Conservation (phyloP, 352 stramenopile genomes). For the Phytophthora pinifolia region DNA sequence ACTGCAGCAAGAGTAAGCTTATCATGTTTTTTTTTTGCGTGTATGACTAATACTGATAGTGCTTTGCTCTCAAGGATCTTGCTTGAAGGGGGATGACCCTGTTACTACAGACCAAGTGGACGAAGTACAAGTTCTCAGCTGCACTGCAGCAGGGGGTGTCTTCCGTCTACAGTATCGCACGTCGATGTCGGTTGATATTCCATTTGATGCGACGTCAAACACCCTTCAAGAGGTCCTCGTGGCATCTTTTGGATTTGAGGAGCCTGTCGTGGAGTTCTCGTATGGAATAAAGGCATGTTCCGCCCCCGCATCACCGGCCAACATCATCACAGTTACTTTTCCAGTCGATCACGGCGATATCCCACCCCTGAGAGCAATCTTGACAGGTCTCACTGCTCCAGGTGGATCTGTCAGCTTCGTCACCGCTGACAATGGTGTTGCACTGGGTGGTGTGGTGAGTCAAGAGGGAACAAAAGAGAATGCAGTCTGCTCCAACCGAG, state of each 20-base stretch:
- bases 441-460: constrained; percentile 39
- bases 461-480: constrained; percentile 90
- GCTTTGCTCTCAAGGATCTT: constrained; percentile 52
- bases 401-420: constrained; percentile 24
- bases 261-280: constrained; percentile 49
- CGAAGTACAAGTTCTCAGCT: constrained; percentile 80
- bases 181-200: constrained; percentile 48
- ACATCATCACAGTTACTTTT: constrained; percentile 65
- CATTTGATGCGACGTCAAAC: constrained; percentile 41
- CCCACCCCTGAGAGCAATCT: constrained; percentile 41
- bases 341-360: constrained; percentile 49
- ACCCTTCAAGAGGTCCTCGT: constrained; percentile 63
- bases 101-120: constrained; percentile 77
- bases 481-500: constrained; percentile 85
- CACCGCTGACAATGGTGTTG: constrained; percentile 42
- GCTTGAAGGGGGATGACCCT: constrained; percentile 86
- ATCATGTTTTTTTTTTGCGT: not conserved
- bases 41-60: not conserved
- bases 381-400: constrained; percentile 27
- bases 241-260: constrained; percentile 46
- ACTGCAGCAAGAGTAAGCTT: constrained; percentile 75
- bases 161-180: constrained; percentile 72
- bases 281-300: constrained; percentile 40
- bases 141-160: constrained; percentile 47
- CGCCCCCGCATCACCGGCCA: constrained; percentile 27